These are phyloP conservation scores for Cyclotella sp. DNA, from an alignment of 108 stramenopile species.

Conservation along the genomic window DNA sequence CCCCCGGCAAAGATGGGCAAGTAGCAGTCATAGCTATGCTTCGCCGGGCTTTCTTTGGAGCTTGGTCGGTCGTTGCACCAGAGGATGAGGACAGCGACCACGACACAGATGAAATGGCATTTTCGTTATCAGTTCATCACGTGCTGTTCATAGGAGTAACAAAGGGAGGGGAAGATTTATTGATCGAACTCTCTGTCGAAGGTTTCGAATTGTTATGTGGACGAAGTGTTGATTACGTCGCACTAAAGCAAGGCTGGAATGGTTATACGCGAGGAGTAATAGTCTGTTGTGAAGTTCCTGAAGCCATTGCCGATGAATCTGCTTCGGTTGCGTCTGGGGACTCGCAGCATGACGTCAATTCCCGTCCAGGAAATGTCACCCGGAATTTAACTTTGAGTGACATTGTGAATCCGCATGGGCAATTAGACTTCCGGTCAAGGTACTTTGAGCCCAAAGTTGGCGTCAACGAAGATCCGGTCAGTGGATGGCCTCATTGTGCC, in stretches of 20 bases:
- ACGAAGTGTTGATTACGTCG: constrained; percentile 55
- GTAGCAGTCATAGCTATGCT: constrained; percentile 65
- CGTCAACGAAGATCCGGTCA: constrained; percentile 98
- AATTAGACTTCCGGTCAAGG: constrained; percentile 85
- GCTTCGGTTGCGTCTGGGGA: constrained; percentile 3
- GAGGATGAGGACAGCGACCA: constrained; percentile 15
- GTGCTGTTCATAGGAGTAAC: constrained; percentile 65
- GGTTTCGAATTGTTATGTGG: constrained; percentile 62
- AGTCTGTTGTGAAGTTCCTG: constrained; percentile 64
- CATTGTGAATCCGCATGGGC: constrained; percentile 16
- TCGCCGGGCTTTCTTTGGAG: constrained; percentile 53
- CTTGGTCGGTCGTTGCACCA: constrained; percentile 22
- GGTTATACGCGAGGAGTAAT: constrained; percentile 84
- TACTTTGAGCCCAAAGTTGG: constrained; percentile 96
- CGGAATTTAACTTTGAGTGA: constrained; percentile 5
- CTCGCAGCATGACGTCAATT: constrained; percentile 4
- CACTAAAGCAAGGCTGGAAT: constrained; percentile 58
- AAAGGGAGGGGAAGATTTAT: constrained; percentile 73
- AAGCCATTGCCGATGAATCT: not conserved
- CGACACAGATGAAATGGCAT: constrained; percentile 41
- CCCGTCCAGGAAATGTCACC: not conserved
- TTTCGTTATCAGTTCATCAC: constrained; percentile 43
- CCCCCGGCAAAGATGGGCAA: constrained; percentile 28
- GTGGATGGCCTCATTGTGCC: constrained; percentile 94
- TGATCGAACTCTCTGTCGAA: constrained; percentile 76